Evolutionary conservation across 495 filamentous ascomycete species (phyloP), one percentile per base, ranked within the genome.

Genomic region (Bathelium albidoporum): DNA sequence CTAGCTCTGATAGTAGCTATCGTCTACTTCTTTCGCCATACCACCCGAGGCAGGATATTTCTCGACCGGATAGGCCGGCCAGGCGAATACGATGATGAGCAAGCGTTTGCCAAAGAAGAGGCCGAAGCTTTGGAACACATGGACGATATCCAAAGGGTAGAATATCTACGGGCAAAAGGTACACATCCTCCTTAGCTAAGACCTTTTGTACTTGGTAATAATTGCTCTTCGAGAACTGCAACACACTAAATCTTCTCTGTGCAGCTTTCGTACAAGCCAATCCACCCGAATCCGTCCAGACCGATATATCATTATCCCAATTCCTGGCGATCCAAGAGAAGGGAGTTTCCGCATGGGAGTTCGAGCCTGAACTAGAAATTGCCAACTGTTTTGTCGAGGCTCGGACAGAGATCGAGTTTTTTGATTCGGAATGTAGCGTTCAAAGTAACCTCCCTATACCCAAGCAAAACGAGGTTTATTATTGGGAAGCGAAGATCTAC

Each of bases 241-340:
- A 24, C 43, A 36, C 61, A 26, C 65, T 75, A 55, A 72, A 32
- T 49, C 7, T 5, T 24, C 11, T 59, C 43, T 53, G 14, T 58
- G 59, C 71, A 98, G 94, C 92, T 18, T 98, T 96, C 70, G 83
- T 96, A 65, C 87, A 94, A 79, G 90, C 87, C 36, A 96, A 98
- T 71, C 95, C 95, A 1, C 90, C 94, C 67, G 94, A 97, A 73
- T 97, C 95, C 0, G 78, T 90, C 65, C 90, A 92, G 69, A 98
- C 94, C 65, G 94, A 98, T 69, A 98, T 98, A 64, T 97, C 94
- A 31, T 76, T 98, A 64, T 97, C 95, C 44, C 94, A 98, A 73
- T 97, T 95, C 71, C 80, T 98, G 55, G 94, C 95, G 31, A 98
- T 98, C 67, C 94, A 98, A 77, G 94, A 98, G 74, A 98, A 98